These are phyloP conservation scores for Gastroboletus turbinatus DNA, from an alignment of 1,284 basidiomycete species.

Conservation along the genomic window DNA sequence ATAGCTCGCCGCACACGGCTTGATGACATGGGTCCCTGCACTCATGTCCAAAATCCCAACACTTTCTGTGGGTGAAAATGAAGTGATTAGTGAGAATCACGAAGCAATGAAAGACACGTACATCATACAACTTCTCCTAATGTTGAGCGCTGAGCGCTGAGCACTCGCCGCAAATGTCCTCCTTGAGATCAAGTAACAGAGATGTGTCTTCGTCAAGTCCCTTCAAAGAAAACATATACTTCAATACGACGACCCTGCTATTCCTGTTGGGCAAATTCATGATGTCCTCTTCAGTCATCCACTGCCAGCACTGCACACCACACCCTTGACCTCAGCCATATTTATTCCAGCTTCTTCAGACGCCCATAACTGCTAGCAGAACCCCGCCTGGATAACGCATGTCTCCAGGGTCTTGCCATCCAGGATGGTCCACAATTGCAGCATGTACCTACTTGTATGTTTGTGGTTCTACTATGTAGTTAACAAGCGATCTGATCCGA, in stretches of 20 bases:
- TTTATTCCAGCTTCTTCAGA: not conserved
- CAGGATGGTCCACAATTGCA: not conserved
- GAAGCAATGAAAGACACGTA: constrained; percentile 43
- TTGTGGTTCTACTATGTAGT: not conserved
- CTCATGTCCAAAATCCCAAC: too few relatives aligned
- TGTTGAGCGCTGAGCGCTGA: too few relatives aligned
- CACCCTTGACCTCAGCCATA: constrained; percentile 6
- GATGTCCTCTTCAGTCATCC: constrained; percentile 49
- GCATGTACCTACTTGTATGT: not conserved
- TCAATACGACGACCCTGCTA: constrained; percentile 85
- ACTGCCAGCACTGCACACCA: not conserved
- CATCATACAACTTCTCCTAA: constrained; percentile 96
- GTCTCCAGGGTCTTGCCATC: constrained; percentile 14
- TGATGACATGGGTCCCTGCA: too few relatives aligned
- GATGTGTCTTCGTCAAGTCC: constrained; percentile 89
- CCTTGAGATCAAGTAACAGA: constrained; percentile 89
- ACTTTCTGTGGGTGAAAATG: constrained; percentile 60
- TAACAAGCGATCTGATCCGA: constrained; percentile 10
- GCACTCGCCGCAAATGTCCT: constrained; percentile 95
- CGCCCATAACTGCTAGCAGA: constrained; percentile 1
- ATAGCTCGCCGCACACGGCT: too few relatives aligned
- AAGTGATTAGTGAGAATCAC: not conserved
- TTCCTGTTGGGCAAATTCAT: constrained; percentile 50
- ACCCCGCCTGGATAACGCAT: constrained; percentile 8
- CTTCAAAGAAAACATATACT: constrained; percentile 91